Percentiles rank a stretch among this genome's conserved stretches.
These are phyloP conservation scores for Ustilago vetiveriae DNA, from an alignment of 1,284 basidiomycete species.

Conservation along the genomic window DNA sequence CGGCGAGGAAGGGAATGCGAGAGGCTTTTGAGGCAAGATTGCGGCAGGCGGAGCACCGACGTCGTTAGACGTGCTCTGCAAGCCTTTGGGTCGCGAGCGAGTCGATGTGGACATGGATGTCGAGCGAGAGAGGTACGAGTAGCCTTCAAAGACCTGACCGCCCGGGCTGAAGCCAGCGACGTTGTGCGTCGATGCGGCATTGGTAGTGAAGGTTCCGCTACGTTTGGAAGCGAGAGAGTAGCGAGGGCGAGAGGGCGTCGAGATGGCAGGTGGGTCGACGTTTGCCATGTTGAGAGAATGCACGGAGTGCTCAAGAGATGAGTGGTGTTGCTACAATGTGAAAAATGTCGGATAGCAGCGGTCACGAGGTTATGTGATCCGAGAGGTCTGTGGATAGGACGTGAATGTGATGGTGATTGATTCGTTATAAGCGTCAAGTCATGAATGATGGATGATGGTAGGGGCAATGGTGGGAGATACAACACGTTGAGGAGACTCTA, in stretches of 20 bases:
- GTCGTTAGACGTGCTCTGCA: slow-evolving; percentile 24
- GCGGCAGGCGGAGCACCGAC: slow-evolving; percentile 4
- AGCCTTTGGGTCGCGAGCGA: slow-evolving; percentile 47
- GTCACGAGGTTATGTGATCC: neutral
- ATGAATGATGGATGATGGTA: slow-evolving; percentile 4
- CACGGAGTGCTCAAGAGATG: neutral
- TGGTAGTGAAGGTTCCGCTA: slow-evolving; percentile 18
- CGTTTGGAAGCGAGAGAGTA: slow-evolving; percentile 26
- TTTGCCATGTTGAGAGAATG: slow-evolving; percentile 13
- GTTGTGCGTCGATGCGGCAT: slow-evolving; percentile 13
- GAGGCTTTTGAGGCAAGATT: neutral
- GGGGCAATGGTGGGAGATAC: slow-evolving; percentile 1
- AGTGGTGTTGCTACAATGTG: neutral
- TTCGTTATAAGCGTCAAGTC: slow-evolving; percentile 16
- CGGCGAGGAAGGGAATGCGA: slow-evolving; percentile 25
- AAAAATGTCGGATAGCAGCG: no score
- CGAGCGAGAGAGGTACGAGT: slow-evolving; percentile 56
- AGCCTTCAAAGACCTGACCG: slow-evolving; percentile 54
- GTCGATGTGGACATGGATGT: slow-evolving; percentile 57
- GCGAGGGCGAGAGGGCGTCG: slow-evolving; percentile 42
- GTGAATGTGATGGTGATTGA: slow-evolving; percentile 1
- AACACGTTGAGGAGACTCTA: no score
- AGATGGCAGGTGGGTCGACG: slow-evolving; percentile 32
- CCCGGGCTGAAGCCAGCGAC: slow-evolving; percentile 59
- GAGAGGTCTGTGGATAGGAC: slow-evolving; percentile 8